Base-by-base conservation (phyloP, 257 asterid species). In the Osmanthus fragrans region DNA sequence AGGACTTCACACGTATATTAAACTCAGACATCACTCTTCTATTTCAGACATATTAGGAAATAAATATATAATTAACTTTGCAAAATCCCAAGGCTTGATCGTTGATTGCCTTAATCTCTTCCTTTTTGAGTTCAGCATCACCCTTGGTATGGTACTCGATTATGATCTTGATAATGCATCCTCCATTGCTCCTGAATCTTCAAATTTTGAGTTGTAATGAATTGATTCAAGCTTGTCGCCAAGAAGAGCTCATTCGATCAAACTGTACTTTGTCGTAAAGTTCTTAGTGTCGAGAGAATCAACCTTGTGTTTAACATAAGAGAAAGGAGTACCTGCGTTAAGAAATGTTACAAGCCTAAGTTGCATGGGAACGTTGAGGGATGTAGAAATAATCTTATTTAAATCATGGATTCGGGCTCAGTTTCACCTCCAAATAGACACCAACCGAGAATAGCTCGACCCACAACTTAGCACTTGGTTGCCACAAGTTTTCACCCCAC, bases 151-250 rank as follows among this genome's bases (percentile, higher is more conserved):
- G 32, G 60, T 30, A 73, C 27, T 32, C 73, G 4, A 37, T 47
- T 27, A 1, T 27, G 5, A 65, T 15, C 70, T 65, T 79, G 19
- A 79, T 6, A 45, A 64, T 4, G 70, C 78, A 64, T 2, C 73
- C 78, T 19, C 74, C 82, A 5, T 73, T 36, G 25, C 30, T 42
- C 4, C n/a, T n/a, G 30, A 29, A 54, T 79, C 73, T 10, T 72
- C 70, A 36, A 63, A 34, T 34, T 34, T 34, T 34, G 37, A 34
- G 37, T 34, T 7, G 42, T 45, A 79, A 19, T 73, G 13, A 73
- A 79, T 27, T 11, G 73, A 64, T 21, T 79, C 82, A 2, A 79
- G 54, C 56, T 65, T 64, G 56, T 79, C 82, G 19, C 82, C 82
- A 16, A 79, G 78, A 1, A 34, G 37, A 37, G 42, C 42, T 37